A percentile compares a stretch with the other conserved stretches of the same genome.
These are phyloP conservation scores for Camelina neglecta DNA, from an alignment of 345 rosid genomes.

Conservation along the genomic window DNA sequence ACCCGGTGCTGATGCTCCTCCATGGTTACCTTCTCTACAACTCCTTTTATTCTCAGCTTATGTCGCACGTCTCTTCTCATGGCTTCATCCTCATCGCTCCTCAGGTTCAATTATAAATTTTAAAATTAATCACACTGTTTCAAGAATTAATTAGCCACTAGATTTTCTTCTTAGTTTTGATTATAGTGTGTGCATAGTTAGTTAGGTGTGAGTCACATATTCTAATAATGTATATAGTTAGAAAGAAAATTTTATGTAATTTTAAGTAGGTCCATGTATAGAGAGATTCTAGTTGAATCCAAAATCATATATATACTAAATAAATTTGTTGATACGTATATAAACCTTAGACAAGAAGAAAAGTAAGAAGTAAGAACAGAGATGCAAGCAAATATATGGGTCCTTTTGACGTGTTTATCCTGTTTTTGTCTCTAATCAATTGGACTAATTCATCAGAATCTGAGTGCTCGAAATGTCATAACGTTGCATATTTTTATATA, in stretches of 20 bases:
- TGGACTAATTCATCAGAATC: not conserved
- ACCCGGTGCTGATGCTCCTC: conserved; percentile 72
- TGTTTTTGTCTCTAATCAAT: not conserved
- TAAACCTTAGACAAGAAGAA: conserved; percentile 39
- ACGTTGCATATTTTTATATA: not conserved
- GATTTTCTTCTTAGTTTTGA: not conserved
- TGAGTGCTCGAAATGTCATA: not conserved
- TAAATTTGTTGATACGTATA: not conserved
- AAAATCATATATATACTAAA: not conserved
- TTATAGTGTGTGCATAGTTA: not conserved
- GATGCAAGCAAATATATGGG: conserved; percentile 24
- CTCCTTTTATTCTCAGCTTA: conserved; percentile 85
- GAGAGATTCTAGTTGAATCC: not conserved
- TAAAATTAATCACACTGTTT: not conserved
- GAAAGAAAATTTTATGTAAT: too few relatives aligned
- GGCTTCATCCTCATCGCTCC: conserved; percentile 93
- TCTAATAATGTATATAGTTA: not conserved
- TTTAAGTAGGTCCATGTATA: not conserved
- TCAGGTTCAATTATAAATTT: conserved; percentile 52
- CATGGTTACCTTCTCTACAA: conserved; percentile 85
- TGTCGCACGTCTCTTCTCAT: conserved; percentile 85
- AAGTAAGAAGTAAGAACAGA: conserved; percentile 3
- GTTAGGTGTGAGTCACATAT: not conserved
- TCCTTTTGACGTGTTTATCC: conserved; percentile 23
- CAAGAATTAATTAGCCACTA: not conserved